These are phyloP conservation scores for Pilasporangium apinafurcum DNA, from an alignment of 352 stramenopile genomes.

Conservation along the genomic window DNA sequence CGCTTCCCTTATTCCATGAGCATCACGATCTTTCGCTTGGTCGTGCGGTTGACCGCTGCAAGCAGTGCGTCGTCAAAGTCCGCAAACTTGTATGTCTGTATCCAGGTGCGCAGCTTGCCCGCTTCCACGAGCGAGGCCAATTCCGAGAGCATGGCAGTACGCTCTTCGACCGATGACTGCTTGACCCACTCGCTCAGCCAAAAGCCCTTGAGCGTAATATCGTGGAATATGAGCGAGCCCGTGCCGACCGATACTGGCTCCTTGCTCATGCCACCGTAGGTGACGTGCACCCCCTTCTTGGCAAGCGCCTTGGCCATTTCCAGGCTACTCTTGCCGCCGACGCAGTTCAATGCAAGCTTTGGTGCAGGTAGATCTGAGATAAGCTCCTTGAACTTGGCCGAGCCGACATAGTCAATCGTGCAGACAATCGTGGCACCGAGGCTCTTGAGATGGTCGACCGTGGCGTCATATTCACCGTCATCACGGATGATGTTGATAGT, in stretches of 20 bases:
- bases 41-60: conserved; percentile 68
- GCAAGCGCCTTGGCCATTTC: conserved; percentile 62
- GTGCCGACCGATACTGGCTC: conserved; percentile 60
- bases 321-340: conserved; percentile 63
- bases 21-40: conserved; percentile 80
- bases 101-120: conserved; percentile 77
- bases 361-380: conserved; percentile 73
- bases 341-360: conserved; percentile 82
- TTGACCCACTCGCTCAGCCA: conserved; percentile 85
- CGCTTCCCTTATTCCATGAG: conserved; percentile 59
- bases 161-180: conserved; percentile 52
- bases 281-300: conserved; percentile 76
- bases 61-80: conserved; percentile 77
- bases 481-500: conserved; percentile 89
- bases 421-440: conserved; percentile 72
- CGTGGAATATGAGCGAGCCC: conserved; percentile 77
- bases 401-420: conserved; percentile 62
- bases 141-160: conserved; percentile 59
- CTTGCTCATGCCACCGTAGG: conserved; percentile 79
- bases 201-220: conserved; percentile 85
- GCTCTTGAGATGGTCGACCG: conserved; percentile 71
- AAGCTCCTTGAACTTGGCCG: conserved; percentile 81
- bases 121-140: conserved; percentile 56
- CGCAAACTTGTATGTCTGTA: conserved; percentile 83
- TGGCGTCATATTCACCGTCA: conserved; percentile 72